A percentile compares a stretch with the other conserved stretches of the same genome.
Conservation (phyloP, 2,329 filamentous ascomycete species). For the Fusarium xylarioides region DNA sequence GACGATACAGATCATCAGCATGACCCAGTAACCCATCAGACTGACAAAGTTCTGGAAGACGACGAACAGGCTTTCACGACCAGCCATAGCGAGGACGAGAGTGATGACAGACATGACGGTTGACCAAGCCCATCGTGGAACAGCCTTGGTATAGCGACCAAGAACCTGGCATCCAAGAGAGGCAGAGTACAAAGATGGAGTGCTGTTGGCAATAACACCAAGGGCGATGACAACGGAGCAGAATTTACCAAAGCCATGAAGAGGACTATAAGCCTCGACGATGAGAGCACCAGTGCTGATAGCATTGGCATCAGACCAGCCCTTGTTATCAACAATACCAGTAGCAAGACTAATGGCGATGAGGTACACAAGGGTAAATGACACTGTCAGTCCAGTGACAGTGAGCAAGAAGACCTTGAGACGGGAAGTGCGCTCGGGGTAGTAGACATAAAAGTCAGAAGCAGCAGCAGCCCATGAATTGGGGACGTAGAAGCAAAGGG, state of each 20-base stretch:
- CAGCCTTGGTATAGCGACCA: slow-evolving; percentile 59
- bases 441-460: slow-evolving; percentile 84
- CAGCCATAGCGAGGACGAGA: slow-evolving; percentile 64
- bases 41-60: slow-evolving; percentile 64
- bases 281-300: slow-evolving; percentile 65
- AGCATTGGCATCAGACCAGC: slow-evolving; percentile 62
- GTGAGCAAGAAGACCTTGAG: slow-evolving; percentile 74
- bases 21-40: slow-evolving; percentile 65
- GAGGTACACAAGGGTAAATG: slow-evolving; percentile 75
- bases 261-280: slow-evolving; percentile 62
- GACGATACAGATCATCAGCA: slow-evolving; percentile 60
- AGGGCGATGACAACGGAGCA: slow-evolving; percentile 65
- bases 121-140: slow-evolving; percentile 65
- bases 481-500: slow-evolving; percentile 66
- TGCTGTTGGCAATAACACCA: slow-evolving; percentile 64
- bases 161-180: slow-evolving; percentile 68
- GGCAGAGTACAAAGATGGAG: slow-evolving; percentile 65
- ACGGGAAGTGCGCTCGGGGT: slow-evolving; percentile 68
- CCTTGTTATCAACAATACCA: slow-evolving; percentile 58
- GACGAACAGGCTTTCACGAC: slow-evolving; percentile 62
- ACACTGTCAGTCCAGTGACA: slow-evolving; percentile 69
- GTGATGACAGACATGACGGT: slow-evolving; percentile 63
- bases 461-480: slow-evolving; percentile 74
- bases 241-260: slow-evolving; percentile 65
- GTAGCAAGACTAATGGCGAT: slow-evolving; percentile 62